Conservation (phyloP, 2,329 filamentous ascomycete genomes). For the Onygenales sp. region DNA sequence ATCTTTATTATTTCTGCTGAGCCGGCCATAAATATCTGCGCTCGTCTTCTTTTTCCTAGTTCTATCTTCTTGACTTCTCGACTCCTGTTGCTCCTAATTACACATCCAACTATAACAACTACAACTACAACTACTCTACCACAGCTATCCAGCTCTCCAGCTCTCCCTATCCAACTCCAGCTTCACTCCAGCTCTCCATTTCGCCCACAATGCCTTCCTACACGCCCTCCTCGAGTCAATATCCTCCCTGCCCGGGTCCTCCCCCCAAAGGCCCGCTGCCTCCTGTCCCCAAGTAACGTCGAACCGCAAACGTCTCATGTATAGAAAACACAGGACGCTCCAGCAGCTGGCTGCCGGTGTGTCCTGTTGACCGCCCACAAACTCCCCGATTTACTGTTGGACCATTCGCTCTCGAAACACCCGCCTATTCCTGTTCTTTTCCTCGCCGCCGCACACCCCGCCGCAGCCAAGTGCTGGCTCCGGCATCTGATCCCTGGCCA, state of each 20-base stretch:
- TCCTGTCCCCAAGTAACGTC: constrained; percentile 12
- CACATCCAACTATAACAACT: too few relatives aligned
- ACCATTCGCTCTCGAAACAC: background rate
- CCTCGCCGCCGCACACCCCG: background rate
- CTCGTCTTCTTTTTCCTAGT: background rate
- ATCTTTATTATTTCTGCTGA: background rate
- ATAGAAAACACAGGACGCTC: background rate
- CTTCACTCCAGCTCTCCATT: background rate
- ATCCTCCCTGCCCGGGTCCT: constrained; percentile 15
- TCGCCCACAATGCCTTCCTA: constrained; percentile 13
- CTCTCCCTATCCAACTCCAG: background rate
- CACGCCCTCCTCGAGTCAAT: constrained; percentile 10
- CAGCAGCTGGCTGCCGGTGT: constrained; percentile 9
- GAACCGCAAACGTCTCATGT: background rate
- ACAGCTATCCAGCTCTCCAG: background rate
- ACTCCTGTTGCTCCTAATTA: too few relatives aligned
- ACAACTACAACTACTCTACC: too few relatives aligned
- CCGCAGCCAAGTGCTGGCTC: background rate
- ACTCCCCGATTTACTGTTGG: background rate
- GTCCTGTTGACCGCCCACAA: background rate
- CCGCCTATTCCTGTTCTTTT: background rate
- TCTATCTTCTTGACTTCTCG: background rate
- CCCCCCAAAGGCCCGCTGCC: constrained; percentile 15
- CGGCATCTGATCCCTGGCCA: background rate
- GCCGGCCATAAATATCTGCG: constrained; percentile 1